Conservation (phyloP, 192 early-diverging fungal genomes). For the Gonapodya prolifera region DNA sequence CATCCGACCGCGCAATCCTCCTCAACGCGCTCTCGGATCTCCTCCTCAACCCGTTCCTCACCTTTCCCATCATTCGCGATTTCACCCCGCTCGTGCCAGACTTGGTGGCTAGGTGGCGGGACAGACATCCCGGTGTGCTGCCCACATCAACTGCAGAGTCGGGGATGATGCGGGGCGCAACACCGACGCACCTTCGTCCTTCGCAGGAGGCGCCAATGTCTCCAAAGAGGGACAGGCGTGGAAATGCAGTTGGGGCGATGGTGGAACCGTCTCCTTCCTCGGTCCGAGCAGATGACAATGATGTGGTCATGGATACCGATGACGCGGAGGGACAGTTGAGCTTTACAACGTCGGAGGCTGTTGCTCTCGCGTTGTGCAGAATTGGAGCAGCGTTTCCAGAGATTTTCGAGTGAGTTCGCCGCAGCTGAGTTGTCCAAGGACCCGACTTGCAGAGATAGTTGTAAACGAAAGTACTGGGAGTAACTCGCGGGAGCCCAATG, state of each 20-base stretch:
- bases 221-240: not conserved
- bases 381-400: not conserved
- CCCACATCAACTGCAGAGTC: not conserved
- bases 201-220: not conserved
- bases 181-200: not conserved
- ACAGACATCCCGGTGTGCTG: not conserved
- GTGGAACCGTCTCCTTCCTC: not conserved
- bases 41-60: not conserved
- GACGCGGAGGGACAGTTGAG: not conserved
- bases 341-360: not conserved
- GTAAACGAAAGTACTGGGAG: too few relatives aligned
- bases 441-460: not conserved
- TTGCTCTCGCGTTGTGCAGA: not conserved
- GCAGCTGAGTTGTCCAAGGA: too few relatives aligned
- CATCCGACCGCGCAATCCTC: not conserved
- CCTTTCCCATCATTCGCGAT: not conserved
- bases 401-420: not conserved
- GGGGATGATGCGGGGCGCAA: not conserved
- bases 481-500: too few relatives aligned
- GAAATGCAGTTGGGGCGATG: slow-evolving; percentile 24
- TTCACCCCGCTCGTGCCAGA: not conserved
- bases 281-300: too few relatives aligned
- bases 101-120: not conserved
- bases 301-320: not conserved
- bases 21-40: not conserved